Evolutionary conservation across 2,329 filamentous ascomycete genomes (phyloP), one percentile per base, ranked within the genome.

Genomic region (Alternaria gansuensis): DNA sequence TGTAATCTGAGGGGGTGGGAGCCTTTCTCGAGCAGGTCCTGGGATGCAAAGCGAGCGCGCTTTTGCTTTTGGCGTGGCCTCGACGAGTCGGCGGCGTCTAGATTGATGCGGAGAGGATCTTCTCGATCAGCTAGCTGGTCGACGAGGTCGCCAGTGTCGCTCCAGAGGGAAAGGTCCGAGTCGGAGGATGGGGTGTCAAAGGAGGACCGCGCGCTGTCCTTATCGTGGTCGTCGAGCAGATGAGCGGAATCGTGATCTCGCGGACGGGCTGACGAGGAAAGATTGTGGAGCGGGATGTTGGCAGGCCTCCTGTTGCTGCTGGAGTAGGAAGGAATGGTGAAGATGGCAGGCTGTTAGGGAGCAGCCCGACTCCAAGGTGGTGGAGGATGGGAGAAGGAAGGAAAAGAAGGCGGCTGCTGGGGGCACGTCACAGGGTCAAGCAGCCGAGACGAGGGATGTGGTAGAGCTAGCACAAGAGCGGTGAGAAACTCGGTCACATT

Each of bases 121-220:
- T 94, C 88, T 73, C 88, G 88, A 82, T 91, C 89, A 72, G 87
- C 90, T 70, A 93, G 84, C 84, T 96, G 94, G 82, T 97, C 94
- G 73, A 92, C 92, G 72, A 98, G 87, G 80, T 98, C 95, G 74
- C 93, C 94, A 43, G 94, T 97, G 79, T 97, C 93, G 75, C 91
- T 93, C 93, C 92, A 97, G 70, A 91, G 87, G 59, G 89, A 92
- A 78, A 91, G 91, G 72, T 90, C 87, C 61, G 87, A 90, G 77
- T 83, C 83, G 60, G 78, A 82, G 64, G 85, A 87, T 56, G 83
- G 83, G 72, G 78, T 78, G 71, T 82, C 81, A 62, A 79, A 80
- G 73, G 85, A 87, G 67, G 82, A 84, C 75, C 81, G 82, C 70
- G 81, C 80, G 71, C 79, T 81, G 74, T 71, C 74, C 75, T 82